Evolutionary conservation across 106 monocot genomes (phyloP).

Genomic region (Allium sativum): DNA sequence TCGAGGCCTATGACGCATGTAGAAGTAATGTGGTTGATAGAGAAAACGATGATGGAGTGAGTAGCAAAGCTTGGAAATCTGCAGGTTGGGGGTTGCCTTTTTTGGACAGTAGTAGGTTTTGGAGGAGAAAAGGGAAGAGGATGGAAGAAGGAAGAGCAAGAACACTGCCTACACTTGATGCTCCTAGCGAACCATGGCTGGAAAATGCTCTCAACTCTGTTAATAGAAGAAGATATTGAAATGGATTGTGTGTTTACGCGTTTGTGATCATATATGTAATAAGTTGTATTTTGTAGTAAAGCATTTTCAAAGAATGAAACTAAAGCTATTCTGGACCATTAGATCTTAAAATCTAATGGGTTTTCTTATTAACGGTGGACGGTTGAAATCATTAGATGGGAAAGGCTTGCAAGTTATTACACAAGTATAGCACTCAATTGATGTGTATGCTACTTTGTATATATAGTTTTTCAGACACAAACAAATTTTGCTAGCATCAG

Average conservation of each 20-base stretch:
- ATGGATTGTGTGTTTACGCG: background rate
- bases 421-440: no score
- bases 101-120: conserved; percentile 21
- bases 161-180: conserved; percentile 24
- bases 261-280: background rate
- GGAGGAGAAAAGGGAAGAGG: conserved; percentile 6
- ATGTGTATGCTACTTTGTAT: no score
- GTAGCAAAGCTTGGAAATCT: conserved; percentile 15
- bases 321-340: no score
- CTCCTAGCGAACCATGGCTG: conserved; percentile 44
- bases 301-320: no score
- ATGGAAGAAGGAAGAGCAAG: background rate
- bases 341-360: no score
- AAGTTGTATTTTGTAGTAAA: no score
- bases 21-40: background rate
- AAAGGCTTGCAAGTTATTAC: no score
- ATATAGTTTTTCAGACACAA: no score
- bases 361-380: no score
- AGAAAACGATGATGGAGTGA: conserved; percentile 2
- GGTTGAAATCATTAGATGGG: no score
- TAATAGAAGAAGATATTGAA: conserved; percentile 6
- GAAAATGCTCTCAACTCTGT: conserved; percentile 18
- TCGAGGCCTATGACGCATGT: background rate
- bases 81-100: conserved; percentile 39
- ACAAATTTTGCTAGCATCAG: no score